Evolutionary conservation across 352 stramenopile genomes (phyloP).

Genomic region (Globisporangium abappressorium): DNA sequence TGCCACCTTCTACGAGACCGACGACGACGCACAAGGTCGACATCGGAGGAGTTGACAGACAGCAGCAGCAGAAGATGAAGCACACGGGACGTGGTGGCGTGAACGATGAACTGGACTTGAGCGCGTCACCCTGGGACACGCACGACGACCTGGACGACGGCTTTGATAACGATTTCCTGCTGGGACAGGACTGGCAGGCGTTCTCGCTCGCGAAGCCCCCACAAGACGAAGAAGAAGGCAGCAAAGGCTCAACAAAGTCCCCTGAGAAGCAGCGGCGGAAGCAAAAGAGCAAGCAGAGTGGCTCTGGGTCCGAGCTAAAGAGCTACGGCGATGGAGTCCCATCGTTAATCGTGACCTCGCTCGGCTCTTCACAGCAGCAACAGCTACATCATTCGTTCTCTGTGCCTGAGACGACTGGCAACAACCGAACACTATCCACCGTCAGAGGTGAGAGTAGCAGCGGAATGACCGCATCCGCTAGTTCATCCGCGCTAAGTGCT

Average conservation of each 20-base stretch:
- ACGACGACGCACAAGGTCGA: not conserved
- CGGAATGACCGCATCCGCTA: not conserved
- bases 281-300: not conserved
- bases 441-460: not conserved
- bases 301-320: not conserved
- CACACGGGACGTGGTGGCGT: not conserved
- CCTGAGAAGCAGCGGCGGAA: not conserved
- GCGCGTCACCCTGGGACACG: conserved; percentile 11
- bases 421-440: not conserved
- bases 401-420: not conserved
- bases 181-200: not conserved
- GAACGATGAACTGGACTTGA: not conserved
- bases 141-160: conserved; percentile 2
- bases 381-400: not conserved
- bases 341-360: conserved; percentile 2
- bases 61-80: not conserved
- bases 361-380: not conserved
- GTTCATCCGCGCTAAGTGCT: not conserved
- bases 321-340: not conserved
- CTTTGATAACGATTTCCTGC: not conserved
- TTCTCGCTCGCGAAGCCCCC: not conserved
- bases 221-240: not conserved
- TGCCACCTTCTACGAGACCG: not conserved
- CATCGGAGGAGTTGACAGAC: not conserved
- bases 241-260: not conserved